phyloP scores from a whole-genome alignment of 768 basidiomycete species.

The Coprinellus micaceus region DNA sequence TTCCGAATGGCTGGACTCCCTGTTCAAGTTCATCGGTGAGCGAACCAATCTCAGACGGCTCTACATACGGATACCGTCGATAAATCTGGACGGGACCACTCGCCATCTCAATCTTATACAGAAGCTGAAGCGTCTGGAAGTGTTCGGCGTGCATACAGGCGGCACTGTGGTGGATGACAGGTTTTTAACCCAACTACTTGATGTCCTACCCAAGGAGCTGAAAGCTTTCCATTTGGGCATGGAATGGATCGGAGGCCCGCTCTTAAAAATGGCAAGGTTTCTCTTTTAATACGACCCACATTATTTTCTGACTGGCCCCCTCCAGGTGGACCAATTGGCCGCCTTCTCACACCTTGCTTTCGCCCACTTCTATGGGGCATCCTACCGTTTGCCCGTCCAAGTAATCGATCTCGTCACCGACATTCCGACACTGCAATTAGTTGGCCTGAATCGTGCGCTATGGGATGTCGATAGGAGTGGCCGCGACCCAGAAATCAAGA shows the following conservation, averaged over 20 bases:
- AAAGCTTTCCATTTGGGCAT: slow-evolving; percentile 35
- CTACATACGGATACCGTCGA: slow-evolving; percentile 31
- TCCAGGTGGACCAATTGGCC: slow-evolving; percentile 24
- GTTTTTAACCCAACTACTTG: slow-evolving; percentile 22
- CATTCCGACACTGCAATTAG: slow-evolving; percentile 25
- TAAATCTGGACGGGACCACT: slow-evolving; percentile 18
- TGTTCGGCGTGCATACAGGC: slow-evolving; percentile 39
- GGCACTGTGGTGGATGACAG: slow-evolving; percentile 19
- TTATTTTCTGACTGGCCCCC: neutral
- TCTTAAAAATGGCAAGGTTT: slow-evolving; percentile 26
- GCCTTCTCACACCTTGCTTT: slow-evolving; percentile 30
- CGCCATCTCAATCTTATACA: slow-evolving; percentile 23
- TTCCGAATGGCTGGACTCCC: slow-evolving; percentile 15
- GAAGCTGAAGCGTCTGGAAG: slow-evolving; percentile 27
- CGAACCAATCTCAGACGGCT: slow-evolving; percentile 27
- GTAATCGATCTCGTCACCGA: slow-evolving; percentile 33
- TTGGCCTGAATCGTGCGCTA: slow-evolving; percentile 37
- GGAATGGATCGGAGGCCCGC: slow-evolving; percentile 27
- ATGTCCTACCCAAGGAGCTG: slow-evolving; percentile 25
- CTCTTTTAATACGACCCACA: neutral
- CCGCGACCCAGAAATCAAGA: slow-evolving; percentile 23
- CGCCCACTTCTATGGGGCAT: slow-evolving; percentile 34
- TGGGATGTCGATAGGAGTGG: slow-evolving; percentile 33
- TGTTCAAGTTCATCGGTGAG: slow-evolving; percentile 30
- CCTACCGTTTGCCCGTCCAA: slow-evolving; percentile 27